Percentiles rank a stretch among this genome's conserved stretches.
These are phyloP conservation scores for Trichoderma sp. DNA, from an alignment of 2,329 filamentous ascomycete species.

Conservation along the genomic window DNA sequence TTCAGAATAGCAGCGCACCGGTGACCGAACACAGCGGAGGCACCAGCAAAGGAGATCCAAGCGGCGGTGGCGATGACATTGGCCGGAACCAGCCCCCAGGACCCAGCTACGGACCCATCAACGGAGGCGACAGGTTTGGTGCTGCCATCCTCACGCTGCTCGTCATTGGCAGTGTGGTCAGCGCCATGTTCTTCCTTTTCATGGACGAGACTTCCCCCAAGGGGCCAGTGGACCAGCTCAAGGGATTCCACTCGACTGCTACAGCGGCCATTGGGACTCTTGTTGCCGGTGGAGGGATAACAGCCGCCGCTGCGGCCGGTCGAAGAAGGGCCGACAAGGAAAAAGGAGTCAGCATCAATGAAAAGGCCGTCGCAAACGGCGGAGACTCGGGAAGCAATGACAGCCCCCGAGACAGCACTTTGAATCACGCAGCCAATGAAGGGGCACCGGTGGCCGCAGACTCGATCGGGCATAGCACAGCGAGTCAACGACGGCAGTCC, in stretches of 20 bases:
- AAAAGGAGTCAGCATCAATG: conserved; percentile 27
- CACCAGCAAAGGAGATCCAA: conserved; percentile 53
- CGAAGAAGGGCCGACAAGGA: conserved; percentile 29
- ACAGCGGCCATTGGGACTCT: conserved; percentile 32
- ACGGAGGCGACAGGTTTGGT: conserved; percentile 66
- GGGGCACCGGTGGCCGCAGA: conserved; percentile 31
- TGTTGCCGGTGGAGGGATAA: conserved; percentile 33
- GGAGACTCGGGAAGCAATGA: conserved; percentile 30
- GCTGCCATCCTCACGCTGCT: conserved; percentile 66
- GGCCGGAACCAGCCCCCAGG: conserved; percentile 41
- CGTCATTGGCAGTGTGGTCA: conserved; percentile 56
- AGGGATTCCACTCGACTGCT: conserved; percentile 34
- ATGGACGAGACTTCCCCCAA: conserved; percentile 50
- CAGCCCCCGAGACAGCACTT: conserved; percentile 33
- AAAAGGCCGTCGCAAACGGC: conserved; percentile 32
- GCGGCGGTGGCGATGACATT: conserved; percentile 51
- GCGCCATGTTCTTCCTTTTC: conserved; percentile 54
- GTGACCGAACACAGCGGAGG: conserved; percentile 59
- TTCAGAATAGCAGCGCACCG: conserved; percentile 48
- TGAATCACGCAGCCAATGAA: conserved; percentile 29
- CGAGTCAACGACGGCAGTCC: conserved; percentile 37
- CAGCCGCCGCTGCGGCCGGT: conserved; percentile 31
- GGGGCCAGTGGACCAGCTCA: conserved; percentile 39
- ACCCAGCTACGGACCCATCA: conserved; percentile 40
- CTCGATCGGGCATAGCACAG: conserved; percentile 31